Evolutionary conservation across 495 filamentous ascomycete species (phyloP).

Genomic region (Annulohypoxylon nitens): DNA sequence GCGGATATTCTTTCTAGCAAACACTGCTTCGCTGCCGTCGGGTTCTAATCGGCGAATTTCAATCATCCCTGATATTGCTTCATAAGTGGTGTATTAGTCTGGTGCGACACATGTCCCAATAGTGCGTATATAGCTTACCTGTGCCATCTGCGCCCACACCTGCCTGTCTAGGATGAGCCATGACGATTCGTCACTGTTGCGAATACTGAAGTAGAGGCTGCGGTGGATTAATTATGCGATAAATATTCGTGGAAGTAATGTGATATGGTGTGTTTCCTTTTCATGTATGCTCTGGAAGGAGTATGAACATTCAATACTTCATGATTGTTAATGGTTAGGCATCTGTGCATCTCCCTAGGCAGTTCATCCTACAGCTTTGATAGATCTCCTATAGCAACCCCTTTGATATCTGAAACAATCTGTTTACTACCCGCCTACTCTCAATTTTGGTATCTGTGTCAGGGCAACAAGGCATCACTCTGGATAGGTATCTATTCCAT

Average conservation of each 20-base stretch:
- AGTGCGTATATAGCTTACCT: slow-evolving; percentile 1
- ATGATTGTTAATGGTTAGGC: not conserved
- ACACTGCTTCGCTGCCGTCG: slow-evolving; percentile 12
- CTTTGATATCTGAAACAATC: not conserved
- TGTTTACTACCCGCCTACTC: not conserved
- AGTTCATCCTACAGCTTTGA: not conserved
- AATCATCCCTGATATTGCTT: slow-evolving; percentile 19
- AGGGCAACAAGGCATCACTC: not conserved
- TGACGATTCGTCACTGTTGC: not conserved
- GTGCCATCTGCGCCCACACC: not conserved
- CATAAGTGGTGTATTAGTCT: not conserved
- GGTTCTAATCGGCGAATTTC: slow-evolving; percentile 20
- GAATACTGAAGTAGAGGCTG: not conserved
- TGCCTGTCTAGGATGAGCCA: not conserved
- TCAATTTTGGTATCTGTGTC: not conserved
- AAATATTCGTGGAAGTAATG: not conserved
- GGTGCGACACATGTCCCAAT: not conserved
- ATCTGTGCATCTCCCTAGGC: not conserved
- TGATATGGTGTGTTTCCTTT: not conserved
- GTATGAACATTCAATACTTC: not conserved
- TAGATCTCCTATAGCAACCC: no score
- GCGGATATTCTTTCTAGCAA: slow-evolving; percentile 26
- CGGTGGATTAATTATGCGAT: not conserved
- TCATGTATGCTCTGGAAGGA: not conserved
- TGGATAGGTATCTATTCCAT: no score